Conservation (phyloP, 169 alveolate species). For the Plasmodium gonderi region DNA sequence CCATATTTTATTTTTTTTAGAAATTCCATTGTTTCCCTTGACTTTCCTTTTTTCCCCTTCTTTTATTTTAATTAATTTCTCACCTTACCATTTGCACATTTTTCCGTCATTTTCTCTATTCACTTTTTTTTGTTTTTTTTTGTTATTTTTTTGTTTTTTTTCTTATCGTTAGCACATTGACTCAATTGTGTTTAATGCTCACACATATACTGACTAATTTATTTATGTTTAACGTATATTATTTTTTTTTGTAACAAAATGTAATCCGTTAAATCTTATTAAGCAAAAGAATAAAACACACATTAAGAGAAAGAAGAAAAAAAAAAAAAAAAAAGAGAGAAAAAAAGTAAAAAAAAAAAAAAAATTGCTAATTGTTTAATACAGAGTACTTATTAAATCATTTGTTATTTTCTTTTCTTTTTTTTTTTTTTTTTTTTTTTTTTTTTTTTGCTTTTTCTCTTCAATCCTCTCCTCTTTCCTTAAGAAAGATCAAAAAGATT, state of each 20-base stretch:
- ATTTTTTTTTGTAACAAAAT: slow-evolving; percentile 26
- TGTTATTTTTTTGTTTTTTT: too few relatives aligned
- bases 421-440: slow-evolving; percentile 21
- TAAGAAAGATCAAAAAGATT: background rate
- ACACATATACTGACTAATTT: background rate
- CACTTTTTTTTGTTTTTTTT: slow-evolving; percentile 4
- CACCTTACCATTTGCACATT: slow-evolving; percentile 23
- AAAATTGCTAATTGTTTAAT: slow-evolving; percentile 52
- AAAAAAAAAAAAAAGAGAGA: slow-evolving; percentile 17
- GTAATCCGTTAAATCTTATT: slow-evolving; percentile 21
- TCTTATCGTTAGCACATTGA: slow-evolving; percentile 4
- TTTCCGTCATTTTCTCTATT: slow-evolving; percentile 19
- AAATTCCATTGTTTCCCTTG: background rate
- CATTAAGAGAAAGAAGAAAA: slow-evolving; percentile 3
- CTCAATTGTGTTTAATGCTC: slow-evolving; percentile 26
- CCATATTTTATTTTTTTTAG: background rate
- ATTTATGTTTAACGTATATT: background rate
- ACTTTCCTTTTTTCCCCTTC: background rate
- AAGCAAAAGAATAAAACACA: background rate
- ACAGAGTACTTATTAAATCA: slow-evolving; percentile 27
- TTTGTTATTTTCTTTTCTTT: slow-evolving; percentile 23
- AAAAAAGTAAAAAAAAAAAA: background rate
- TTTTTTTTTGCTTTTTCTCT: background rate
- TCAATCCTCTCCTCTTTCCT: background rate
- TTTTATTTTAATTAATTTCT: slow-evolving; percentile 31